These are phyloP conservation scores for Penicillium pulvis DNA, from an alignment of 495 filamentous ascomycete species.

Conservation along the genomic window DNA sequence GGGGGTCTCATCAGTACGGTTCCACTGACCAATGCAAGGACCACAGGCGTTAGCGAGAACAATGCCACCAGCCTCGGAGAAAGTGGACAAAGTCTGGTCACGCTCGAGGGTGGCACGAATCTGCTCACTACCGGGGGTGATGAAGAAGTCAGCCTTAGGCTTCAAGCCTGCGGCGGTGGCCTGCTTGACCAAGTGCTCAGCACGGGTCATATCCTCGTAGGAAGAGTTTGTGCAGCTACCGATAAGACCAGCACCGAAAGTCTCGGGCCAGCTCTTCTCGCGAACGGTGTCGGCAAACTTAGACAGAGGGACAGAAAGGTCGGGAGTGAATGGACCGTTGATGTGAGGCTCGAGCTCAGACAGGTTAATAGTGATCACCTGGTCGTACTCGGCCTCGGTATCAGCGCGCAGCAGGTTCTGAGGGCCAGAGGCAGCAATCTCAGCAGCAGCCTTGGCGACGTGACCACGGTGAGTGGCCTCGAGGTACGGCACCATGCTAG, in stretches of 20 bases:
- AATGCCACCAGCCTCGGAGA: constrained; percentile 83
- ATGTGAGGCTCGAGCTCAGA: constrained; percentile 92
- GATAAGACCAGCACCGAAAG: constrained; percentile 88
- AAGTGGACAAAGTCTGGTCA: constrained; percentile 81
- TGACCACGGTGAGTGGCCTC: constrained; percentile 76
- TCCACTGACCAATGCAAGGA: constrained; percentile 96
- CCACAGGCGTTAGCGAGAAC: constrained; percentile 96
- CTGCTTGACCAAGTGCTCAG: constrained; percentile 88
- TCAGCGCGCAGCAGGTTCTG: constrained; percentile 72
- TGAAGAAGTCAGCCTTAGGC: constrained; percentile 88
- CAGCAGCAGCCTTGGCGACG: constrained; percentile 58
- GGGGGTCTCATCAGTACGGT: constrained; percentile 76
- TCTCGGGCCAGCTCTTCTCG: constrained; percentile 85
- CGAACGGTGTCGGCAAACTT: constrained; percentile 80
- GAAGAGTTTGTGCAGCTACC: constrained; percentile 99
- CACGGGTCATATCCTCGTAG: constrained; percentile 96
- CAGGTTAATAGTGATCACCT: constrained; percentile 89
- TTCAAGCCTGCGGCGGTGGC: constrained; percentile 82
- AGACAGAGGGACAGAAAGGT: constrained; percentile 88
- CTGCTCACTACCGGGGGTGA: constrained; percentile 95
- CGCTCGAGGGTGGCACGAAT: constrained; percentile 90
- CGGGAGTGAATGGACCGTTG: constrained; percentile 96
- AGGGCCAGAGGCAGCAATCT: constrained; percentile 41
- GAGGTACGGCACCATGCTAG: constrained; percentile 73
- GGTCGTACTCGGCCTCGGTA: constrained; percentile 79